Percentiles rank a stretch among this genome's conserved stretches.
These are phyloP conservation scores for Rubia tinctorum DNA, from an alignment of 305 asterid species.

Conservation along the genomic window DNA sequence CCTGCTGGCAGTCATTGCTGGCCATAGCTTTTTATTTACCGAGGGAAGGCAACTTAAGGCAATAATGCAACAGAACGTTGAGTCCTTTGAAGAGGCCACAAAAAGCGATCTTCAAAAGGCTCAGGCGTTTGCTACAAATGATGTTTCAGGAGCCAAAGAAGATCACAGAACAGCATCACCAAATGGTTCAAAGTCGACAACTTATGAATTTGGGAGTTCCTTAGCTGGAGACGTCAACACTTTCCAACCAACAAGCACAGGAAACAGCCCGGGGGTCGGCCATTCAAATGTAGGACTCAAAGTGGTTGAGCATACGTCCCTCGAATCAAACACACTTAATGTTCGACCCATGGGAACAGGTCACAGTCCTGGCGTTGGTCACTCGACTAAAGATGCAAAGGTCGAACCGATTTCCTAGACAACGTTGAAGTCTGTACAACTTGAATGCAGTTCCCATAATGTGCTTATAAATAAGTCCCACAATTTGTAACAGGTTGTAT, in stretches of 20 bases:
- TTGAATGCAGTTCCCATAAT: not conserved
- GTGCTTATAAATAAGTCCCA: not conserved
- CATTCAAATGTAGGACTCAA: slow-evolving; percentile 28
- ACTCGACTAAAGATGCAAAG: slow-evolving; percentile 25
- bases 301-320: slow-evolving; percentile 10
- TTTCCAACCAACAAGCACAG: slow-evolving; percentile 43
- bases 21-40: slow-evolving; percentile 14
- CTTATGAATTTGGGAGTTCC: slow-evolving; percentile 18
- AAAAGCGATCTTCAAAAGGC: slow-evolving; percentile 13
- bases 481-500: slow-evolving; percentile 1
- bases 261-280: slow-evolving; percentile 68
- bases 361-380: slow-evolving; percentile 70
- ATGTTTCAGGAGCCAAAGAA: slow-evolving; percentile 9
- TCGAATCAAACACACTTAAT: slow-evolving; percentile 22
- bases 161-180: slow-evolving; percentile 20
- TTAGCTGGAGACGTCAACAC: slow-evolving; percentile 18
- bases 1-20: slow-evolving; percentile 19
- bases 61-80: slow-evolving; percentile 13
- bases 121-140: not conserved
- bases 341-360: slow-evolving; percentile 47
- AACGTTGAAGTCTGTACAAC: not conserved
- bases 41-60: slow-evolving; percentile 33
- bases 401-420: slow-evolving; percentile 30
- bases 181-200: slow-evolving; percentile 2
- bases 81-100: slow-evolving; percentile 18